Evolutionary conservation across 139 green algal species (phyloP).

Genomic region (Eudorina sp.): DNA sequence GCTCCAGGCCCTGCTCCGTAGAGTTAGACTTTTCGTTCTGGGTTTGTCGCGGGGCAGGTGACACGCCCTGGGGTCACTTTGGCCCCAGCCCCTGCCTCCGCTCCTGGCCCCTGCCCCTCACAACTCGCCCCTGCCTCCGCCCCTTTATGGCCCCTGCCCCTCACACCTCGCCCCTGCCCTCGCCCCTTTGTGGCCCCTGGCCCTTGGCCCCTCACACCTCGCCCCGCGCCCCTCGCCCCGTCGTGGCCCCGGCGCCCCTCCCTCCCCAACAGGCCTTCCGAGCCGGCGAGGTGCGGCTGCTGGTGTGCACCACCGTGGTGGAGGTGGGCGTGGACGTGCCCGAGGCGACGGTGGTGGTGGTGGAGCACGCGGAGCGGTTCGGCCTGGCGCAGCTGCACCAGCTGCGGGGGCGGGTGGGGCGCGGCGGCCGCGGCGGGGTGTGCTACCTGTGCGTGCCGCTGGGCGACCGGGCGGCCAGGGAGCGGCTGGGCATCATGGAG

Average conservation of each 20-base stretch:
- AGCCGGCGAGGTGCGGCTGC: constrained; percentile 73
- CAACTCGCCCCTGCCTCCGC: no score
- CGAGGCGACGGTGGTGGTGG: constrained; percentile 90
- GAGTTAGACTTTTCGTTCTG: no score
- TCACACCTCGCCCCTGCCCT: no score
- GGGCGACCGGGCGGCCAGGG: background rate
- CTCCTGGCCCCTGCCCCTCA: no score
- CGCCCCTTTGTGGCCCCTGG: no score
- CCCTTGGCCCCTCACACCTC: no score
- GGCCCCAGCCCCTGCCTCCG: no score
- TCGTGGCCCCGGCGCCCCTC: background rate
- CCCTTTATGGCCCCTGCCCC: no score
- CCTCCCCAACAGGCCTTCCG: constrained; percentile 66
- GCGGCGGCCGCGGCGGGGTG: constrained; percentile 42
- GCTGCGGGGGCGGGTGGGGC: constrained; percentile 89
- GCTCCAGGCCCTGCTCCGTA: no score
- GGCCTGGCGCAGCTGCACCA: constrained; percentile 96
- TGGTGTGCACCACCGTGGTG: constrained; percentile 92
- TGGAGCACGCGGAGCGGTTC: constrained; percentile 96
- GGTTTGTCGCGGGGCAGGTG: no score
- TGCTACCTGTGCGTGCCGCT: constrained; percentile 35
- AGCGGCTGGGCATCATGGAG: constrained; percentile 43
- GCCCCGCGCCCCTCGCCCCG: background rate
- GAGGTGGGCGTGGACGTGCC: constrained; percentile 95
- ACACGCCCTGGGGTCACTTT: no score